A percentile compares a stretch with the other conserved stretches of the same genome.
Evolutionary conservation across 257 asterid species (phyloP).

Genomic region (Solanum peruvianum): DNA sequence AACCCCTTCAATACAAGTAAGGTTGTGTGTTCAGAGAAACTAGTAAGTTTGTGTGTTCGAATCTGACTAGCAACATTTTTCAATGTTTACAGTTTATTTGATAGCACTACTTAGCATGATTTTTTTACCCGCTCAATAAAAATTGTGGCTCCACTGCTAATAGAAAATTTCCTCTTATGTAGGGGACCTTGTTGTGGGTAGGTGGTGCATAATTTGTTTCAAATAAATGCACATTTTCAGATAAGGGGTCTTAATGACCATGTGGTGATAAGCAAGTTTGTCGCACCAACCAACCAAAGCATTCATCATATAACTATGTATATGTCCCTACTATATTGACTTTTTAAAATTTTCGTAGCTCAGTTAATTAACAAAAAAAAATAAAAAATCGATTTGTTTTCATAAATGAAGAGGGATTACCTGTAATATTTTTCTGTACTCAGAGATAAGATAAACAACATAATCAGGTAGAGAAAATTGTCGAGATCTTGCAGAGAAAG

Average conservation of each 20-base stretch:
- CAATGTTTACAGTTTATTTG: too few relatives aligned
- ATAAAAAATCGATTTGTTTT: not conserved
- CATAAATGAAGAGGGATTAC: constrained; percentile 6
- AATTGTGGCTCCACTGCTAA: too few relatives aligned
- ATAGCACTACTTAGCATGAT: too few relatives aligned
- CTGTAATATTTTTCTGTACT: constrained; percentile 52
- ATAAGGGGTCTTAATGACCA: not conserved
- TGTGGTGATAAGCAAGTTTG: not conserved
- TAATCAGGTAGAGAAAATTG: constrained; percentile 62
- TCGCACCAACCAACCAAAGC: not conserved
- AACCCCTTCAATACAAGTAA: too few relatives aligned
- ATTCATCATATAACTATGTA: not conserved
- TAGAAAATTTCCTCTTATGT: not conserved
- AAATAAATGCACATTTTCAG: not conserved
- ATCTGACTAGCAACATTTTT: too few relatives aligned
- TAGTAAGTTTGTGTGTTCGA: too few relatives aligned
- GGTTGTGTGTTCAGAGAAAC: too few relatives aligned
- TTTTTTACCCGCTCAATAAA: too few relatives aligned
- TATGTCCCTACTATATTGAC: not conserved
- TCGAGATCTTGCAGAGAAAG: constrained; percentile 71
- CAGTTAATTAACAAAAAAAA: not conserved
- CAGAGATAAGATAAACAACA: constrained; percentile 49
- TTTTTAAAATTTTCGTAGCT: too few relatives aligned
- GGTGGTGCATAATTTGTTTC: not conserved
- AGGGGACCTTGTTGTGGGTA: not conserved